Evolutionary conservation across 345 rosid genomes (phyloP), one percentile per base, ranked within the genome.

Genomic region (Sonneratia alba): DNA sequence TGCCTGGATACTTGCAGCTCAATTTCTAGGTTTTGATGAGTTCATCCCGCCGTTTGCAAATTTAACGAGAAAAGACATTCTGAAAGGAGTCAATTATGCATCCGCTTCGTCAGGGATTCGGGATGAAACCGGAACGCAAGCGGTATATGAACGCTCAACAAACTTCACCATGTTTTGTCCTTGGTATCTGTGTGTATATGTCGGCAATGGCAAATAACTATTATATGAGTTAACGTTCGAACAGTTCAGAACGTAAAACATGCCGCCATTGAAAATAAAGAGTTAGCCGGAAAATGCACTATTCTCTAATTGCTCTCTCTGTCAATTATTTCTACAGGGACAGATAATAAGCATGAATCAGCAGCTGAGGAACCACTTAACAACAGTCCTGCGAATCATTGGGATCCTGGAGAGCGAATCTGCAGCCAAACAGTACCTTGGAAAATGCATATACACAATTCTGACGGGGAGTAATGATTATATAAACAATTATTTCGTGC

Each of bases 381-480:
- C 14, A 16, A 81, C 81, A n/a, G 75, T 78, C 36, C 45, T 71
- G 1, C n/a, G 67, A 37, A 65, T 81, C 4, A 67, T 3, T 9
- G 42, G 16, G 36, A 65, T 78, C 53, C 15, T 78, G 32, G 73
- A 73, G 66, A 72, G 7, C 16, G 71, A 61, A 1, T 71, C 70
- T 1, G 67, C 74, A 16, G 83, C 82, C 37, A 66, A 59, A 55
- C n/a, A 14, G 7, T 72, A 53, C 71, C 74, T 87, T 48, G 64
- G 42, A 22, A 72, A 55, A 68, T 87, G 91, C 74, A 73, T 84
- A 36, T 83, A 84, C 70, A 77, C 85, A 18, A 75, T 83, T 16
- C 78, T 69, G 69, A 81, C 83, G 1, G 88, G 91, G 53, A 79
- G 68, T 78, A 83, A 85, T 5, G 91, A 87, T 75, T 85, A 85